Percentiles rank a stretch among this genome's conserved stretches.
phyloP scores from a whole-genome alignment of 441 rosid genomes.

The Lepidium campestre region DNA sequence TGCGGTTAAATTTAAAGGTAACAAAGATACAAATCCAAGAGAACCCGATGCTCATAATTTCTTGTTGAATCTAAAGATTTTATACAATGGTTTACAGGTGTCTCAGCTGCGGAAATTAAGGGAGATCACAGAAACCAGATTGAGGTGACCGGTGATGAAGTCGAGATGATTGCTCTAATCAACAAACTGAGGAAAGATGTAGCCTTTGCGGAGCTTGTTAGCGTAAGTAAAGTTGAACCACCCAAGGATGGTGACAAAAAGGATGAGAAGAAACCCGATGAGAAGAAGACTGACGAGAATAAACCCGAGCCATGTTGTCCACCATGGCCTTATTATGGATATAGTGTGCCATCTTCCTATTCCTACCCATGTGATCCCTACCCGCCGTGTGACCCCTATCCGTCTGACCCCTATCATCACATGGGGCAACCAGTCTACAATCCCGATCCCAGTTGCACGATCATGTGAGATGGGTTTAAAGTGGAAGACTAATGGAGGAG shows the following conservation, averaged over 20 bases:
- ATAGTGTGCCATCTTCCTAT: conserved; percentile 11
- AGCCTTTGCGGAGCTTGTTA: conserved; percentile 42
- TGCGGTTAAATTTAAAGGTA: conserved; percentile 18
- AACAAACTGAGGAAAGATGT: conserved; percentile 31
- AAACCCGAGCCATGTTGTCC: background rate
- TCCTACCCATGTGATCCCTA: conserved; percentile 20
- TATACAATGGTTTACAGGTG: conserved; percentile 27
- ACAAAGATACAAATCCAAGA: background rate
- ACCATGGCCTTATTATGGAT: conserved; percentile 2
- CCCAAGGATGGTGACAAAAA: conserved; percentile 22
- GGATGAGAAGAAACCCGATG: background rate
- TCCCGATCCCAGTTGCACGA: conserved; percentile 26
- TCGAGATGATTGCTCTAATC: conserved; percentile 35
- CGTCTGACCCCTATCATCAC: conserved; percentile 10
- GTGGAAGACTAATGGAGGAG: background rate
- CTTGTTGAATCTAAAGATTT: background rate
- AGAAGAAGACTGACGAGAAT: background rate
- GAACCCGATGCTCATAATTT: background rate
- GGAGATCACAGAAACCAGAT: conserved; percentile 49
- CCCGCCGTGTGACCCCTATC: background rate
- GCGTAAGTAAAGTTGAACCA: conserved; percentile 27
- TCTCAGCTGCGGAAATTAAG: conserved; percentile 33
- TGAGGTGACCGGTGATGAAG: conserved; percentile 44
- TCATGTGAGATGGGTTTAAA: conserved; percentile 24
- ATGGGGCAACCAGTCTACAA: conserved; percentile 24